Conservation (phyloP, 2,329 filamentous ascomycete genomes). For the Epicoccum nigrum region DNA sequence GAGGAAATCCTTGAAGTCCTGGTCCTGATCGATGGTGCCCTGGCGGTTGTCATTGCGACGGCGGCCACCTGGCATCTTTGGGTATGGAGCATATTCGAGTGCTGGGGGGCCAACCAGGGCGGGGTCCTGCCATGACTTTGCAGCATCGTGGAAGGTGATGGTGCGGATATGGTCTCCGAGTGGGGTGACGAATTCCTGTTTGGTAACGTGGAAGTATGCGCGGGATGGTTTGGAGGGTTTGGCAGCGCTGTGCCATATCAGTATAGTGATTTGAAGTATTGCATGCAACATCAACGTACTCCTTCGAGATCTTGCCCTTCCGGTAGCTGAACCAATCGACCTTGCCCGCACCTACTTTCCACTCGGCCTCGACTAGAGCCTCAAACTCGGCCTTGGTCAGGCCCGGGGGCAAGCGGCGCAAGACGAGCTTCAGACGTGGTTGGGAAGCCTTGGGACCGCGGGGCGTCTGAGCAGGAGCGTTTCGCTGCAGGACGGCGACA, state of each 20-base stretch:
- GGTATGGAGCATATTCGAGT: constrained; percentile 83
- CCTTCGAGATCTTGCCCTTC: constrained; percentile 78
- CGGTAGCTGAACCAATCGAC: constrained; percentile 83
- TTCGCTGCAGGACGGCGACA: constrained; percentile 46
- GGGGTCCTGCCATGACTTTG: constrained; percentile 73
- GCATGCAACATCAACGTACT: constrained; percentile 66
- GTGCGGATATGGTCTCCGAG: constrained; percentile 74
- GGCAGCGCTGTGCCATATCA: constrained; percentile 52
- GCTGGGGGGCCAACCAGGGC: constrained; percentile 78
- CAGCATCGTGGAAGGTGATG: constrained; percentile 79
- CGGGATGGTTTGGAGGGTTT: constrained; percentile 83
- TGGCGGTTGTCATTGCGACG: constrained; percentile 81
- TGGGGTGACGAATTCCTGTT: constrained; percentile 67
- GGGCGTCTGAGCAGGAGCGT: constrained; percentile 34
- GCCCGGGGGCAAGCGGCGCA: constrained; percentile 84
- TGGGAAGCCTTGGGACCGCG: constrained; percentile 52
- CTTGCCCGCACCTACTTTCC: constrained; percentile 79
- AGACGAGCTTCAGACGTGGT: constrained; percentile 79
- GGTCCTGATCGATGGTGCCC: constrained; percentile 94
- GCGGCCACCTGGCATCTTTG: constrained; percentile 77
- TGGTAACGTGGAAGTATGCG: constrained; percentile 82
- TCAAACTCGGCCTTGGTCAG: constrained; percentile 82
- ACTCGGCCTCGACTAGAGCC: constrained; percentile 74
- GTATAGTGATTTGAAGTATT: neutral
- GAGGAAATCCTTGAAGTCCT: constrained; percentile 93